Evolutionary conservation across 441 rosid species (phyloP).

Genomic region (Viola pubescens): DNA sequence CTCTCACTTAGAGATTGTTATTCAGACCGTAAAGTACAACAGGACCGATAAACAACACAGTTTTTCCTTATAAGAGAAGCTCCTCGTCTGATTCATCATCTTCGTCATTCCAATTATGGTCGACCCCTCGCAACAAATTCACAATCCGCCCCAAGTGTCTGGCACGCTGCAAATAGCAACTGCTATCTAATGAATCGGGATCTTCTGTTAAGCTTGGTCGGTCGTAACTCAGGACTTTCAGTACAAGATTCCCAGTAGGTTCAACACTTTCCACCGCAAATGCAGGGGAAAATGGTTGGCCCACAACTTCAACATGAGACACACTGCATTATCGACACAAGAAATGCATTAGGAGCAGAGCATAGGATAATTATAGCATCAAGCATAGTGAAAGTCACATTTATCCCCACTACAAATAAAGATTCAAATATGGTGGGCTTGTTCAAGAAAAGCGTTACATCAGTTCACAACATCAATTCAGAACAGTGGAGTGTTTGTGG

Average conservation of each 20-base stretch:
- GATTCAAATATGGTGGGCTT: too few relatives aligned
- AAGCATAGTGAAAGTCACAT: too few relatives aligned
- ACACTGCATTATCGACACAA: conserved; percentile 36
- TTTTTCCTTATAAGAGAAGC: conserved; percentile 7
- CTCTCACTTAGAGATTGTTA: neutral
- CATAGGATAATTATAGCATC: too few relatives aligned
- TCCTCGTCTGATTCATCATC: conserved; percentile 42
- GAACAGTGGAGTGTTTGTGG: conserved; percentile 7
- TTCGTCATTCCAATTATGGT: conserved; percentile 32
- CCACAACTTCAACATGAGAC: conserved; percentile 49
- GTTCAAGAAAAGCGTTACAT: too few relatives aligned
- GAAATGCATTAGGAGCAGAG: neutral
- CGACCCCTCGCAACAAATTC: conserved; percentile 36
- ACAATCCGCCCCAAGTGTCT: conserved; percentile 43
- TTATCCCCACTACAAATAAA: too few relatives aligned
- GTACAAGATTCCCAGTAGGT: conserved; percentile 36
- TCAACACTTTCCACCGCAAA: conserved; percentile 33
- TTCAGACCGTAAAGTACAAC: neutral
- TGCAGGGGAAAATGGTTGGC: conserved; percentile 44
- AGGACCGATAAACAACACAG: neutral
- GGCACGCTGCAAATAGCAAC: conserved; percentile 16
- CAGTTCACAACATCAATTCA: neutral
- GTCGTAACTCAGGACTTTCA: conserved; percentile 36
- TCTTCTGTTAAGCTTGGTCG: conserved; percentile 21
- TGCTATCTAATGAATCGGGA: conserved; percentile 2